A percentile compares a stretch with the other conserved stretches of the same genome.
Evolutionary conservation across 805 yeast species (phyloP).

Genomic region (Cyberlindnera suaveolens): DNA sequence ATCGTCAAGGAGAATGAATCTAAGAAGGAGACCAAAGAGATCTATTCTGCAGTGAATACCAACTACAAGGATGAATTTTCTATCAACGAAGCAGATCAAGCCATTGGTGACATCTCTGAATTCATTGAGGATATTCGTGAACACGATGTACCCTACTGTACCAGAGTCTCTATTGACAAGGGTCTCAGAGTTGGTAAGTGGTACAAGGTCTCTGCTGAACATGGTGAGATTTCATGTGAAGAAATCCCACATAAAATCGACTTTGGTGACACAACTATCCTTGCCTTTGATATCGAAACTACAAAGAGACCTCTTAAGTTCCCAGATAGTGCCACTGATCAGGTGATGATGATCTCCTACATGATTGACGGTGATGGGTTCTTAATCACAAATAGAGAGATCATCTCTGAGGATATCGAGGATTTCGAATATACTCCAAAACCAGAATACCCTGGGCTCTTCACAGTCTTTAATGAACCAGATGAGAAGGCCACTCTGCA

Average conservation of each 20-base stretch:
- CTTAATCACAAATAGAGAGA: constrained; percentile 88
- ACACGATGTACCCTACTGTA: constrained; percentile 95
- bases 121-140: constrained; percentile 79
- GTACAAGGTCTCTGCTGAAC: constrained; percentile 72
- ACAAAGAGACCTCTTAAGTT: constrained; percentile 94
- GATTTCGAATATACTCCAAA: constrained; percentile 97
- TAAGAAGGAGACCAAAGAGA: constrained; percentile 56
- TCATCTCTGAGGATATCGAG: constrained; percentile 89
- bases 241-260: constrained; percentile 74
- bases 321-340: constrained; percentile 87
- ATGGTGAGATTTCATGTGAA: constrained; percentile 45
- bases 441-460: constrained; percentile 89
- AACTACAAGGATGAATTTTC: constrained; percentile 23
- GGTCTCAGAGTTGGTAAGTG: constrained; percentile 90
- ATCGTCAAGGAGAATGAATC: constrained; percentile 61
- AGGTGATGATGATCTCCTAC: constrained; percentile 97
- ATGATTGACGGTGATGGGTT: constrained; percentile 98
- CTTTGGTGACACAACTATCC: constrained; percentile 94
- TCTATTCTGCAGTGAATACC: constrained; percentile 49
- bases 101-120: constrained; percentile 46
- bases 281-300: constrained; percentile 97
- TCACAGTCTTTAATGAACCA: constrained; percentile 84
- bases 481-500: constrained; percentile 71
- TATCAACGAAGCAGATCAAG: constrained; percentile 9
- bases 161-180: constrained; percentile 89